phyloP scores from a whole-genome alignment of 805 yeast genomes.

The Cyberlindnera xylosilytica region DNA sequence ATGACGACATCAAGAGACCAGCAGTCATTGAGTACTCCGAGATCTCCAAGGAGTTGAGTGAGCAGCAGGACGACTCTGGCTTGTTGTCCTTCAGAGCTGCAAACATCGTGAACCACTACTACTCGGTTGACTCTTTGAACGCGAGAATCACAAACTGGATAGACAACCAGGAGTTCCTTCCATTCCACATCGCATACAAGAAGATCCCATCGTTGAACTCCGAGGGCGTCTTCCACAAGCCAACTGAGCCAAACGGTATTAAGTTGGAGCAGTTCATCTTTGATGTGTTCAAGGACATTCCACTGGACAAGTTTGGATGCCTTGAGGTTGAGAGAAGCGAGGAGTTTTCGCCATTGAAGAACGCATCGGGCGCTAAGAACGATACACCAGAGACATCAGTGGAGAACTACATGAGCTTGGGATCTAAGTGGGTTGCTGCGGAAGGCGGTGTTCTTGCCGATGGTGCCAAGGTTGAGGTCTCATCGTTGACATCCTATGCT shows the following conservation, averaged over 20 bases:
- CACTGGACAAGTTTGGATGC: conserved; percentile 74
- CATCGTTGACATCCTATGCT: conserved; percentile 67
- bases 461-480: conserved; percentile 64
- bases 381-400: conserved; percentile 87
- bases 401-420: conserved; percentile 57
- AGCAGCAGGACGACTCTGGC: conserved; percentile 55
- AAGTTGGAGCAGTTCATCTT: conserved; percentile 96
- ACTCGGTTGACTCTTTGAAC: conserved; percentile 71
- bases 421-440: conserved; percentile 67
- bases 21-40: conserved; percentile 96
- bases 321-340: conserved; percentile 81
- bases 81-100: conserved; percentile 84
- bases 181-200: conserved; percentile 94
- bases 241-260: conserved; percentile 83
- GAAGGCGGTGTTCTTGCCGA: conserved; percentile 61
- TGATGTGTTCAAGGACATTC: conserved; percentile 86
- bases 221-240: conserved; percentile 49
- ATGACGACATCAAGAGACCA: conserved; percentile 52
- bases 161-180: conserved; percentile 59
- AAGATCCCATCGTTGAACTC: conserved; percentile 63
- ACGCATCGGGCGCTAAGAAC: conserved; percentile 75
- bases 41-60: conserved; percentile 70
- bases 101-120: conserved; percentile 95
- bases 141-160: conserved; percentile 67
- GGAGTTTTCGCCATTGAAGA: conserved; percentile 93